Base-by-base conservation (phyloP, 2,329 filamentous ascomycete species). In the Arthrinium puccinioides region DNA sequence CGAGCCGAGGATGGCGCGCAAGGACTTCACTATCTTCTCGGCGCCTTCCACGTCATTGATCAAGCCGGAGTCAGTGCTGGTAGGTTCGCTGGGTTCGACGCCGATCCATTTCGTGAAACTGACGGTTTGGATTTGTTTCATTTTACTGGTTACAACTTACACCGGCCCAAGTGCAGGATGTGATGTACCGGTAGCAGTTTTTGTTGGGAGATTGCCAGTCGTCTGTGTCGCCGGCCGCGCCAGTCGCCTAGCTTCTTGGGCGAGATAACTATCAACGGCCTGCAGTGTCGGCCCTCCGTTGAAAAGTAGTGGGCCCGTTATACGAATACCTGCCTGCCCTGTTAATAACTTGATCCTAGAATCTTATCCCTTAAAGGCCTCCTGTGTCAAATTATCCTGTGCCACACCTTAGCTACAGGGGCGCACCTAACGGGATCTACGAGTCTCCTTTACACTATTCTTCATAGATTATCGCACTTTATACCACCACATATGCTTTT, bases 21-120 rank as follows among this genome's bases (percentile, higher is more conserved):
- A 27, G 8, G 34, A 27, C 24, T 36, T 36, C 21, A 36, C 28
- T 21, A 36, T 36, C 34, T 36, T 27, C 21, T 28, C 34, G 21
- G 34, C 34, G 34, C 34, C 34, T 21, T n/a, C 34, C 15, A 27
- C 16, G 15, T 27, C 16, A 27, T 21, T 16, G 21, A 36, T 27
- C 14, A 27, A 36, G 34, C 23, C 27, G 27, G 27, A 30, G 27
- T 30, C 9, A 14, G 9, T 30, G 27, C 27, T 30, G 27, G 10
- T 30, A 9, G 27, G 27, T 8, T 30, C 27, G 27, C 15, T 30
- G 27, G 27, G 27, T 8, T 30, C 27, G 27, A 8, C 27, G 27
- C 27, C 27, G 14, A 36, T 36, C 34, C 34, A 36, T 28, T 19
- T 27, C 21, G 9, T 27, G 21, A 28, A 27, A 28, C 28, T 16